Base-by-base conservation (phyloP, 305 asterid genomes). In the Petunia hybrid region DNA sequence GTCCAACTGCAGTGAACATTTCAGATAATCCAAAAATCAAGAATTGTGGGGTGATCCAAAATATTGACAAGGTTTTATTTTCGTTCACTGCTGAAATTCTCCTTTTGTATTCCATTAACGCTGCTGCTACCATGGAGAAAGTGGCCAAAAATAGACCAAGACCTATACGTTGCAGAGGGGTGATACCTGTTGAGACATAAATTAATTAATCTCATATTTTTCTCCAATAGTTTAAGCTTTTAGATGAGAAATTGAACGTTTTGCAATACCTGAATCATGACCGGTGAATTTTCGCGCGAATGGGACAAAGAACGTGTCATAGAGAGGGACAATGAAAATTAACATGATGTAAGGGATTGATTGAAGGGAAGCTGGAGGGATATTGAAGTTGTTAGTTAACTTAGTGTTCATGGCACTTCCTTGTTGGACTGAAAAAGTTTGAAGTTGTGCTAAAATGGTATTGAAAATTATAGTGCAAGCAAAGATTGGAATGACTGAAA, bases 341-440 rank as follows among this genome's bases (percentile, higher is more conserved):
- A 95, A 88, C 89, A 94, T 87, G 51, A 95, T 77, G 93, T 95
- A 95, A 36, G 99, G 99, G 79, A 95, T 92, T 76, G 99, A 88
- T 78, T 95, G 99, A 81, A 95, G 97, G 2, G 99, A 94, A 14
- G 99, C 99, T 0, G 99, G 98, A 0, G 99, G 99, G 76, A 95
- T 90, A 77, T 88, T 89, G 95, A 94, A 94, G 73, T 83, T 79
- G 16, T 78, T 41, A 3, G 90, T 82, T 13, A 95, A 80, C 10
- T 84, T 84, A 6, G 97, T 94, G 88, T 95, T 76, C 99, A 95
- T 95, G 38, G 91, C 42, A 62, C 88, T 88, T 39, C 95, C 99
- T 79, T 95, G 99, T 82, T 92, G 98, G 83, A 95, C 99, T 62
- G 99, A 95, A 88, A 95, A 95, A 7, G 98, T 95, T 13, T 94